Evolutionary conservation across 192 early-diverging fungal species (phyloP), one percentile per base, ranked within the genome.

Genomic region (Linnemannia zychae): DNA sequence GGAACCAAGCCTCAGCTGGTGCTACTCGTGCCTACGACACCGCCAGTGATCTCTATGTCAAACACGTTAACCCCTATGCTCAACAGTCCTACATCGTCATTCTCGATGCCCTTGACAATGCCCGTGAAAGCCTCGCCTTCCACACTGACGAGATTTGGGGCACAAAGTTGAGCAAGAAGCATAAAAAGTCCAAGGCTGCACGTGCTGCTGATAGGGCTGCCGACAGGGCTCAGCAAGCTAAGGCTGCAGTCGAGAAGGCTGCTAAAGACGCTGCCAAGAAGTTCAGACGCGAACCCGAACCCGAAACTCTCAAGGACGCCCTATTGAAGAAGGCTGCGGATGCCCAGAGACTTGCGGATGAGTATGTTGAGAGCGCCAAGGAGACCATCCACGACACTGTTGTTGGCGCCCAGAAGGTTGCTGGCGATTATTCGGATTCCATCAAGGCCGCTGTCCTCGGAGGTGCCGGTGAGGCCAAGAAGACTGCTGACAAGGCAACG

Each of bases 111-210:
- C 60, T 50, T 22, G 63, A 50, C 24, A 74, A 76, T n/a, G 74
- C 67, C 20, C 71, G 52, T 18, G 83, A 79, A 33, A 28, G 60
- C 33, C 73, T 84, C 53, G 67, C 76, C 4, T 49, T 63, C n/a
- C 72, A 84, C 28, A 78, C 82, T 7, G 82, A 84, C 46, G 77
- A 78, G 72, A 78, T 84, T 48, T 84, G 71, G 72, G 76, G 77
- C 40, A 84, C 82, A 20, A 48, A 36, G 16, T 75, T 81, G 46
- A 81, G 80, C 74, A 81, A 81, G 74, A 68, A 46, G 40, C 71
- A 50, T 12, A 53, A 72, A 44, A 28, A 72, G 46, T 70, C 73
- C 9, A 75, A 60, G 68, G 22, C 37, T 34, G 80, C 67, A 2
- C 72, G 69, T 17, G 53, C 76, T 20, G 50, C 72, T 7, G 28